Conservation (phyloP, 306 rosid species). For the Cyclanthera cordifolia region DNA sequence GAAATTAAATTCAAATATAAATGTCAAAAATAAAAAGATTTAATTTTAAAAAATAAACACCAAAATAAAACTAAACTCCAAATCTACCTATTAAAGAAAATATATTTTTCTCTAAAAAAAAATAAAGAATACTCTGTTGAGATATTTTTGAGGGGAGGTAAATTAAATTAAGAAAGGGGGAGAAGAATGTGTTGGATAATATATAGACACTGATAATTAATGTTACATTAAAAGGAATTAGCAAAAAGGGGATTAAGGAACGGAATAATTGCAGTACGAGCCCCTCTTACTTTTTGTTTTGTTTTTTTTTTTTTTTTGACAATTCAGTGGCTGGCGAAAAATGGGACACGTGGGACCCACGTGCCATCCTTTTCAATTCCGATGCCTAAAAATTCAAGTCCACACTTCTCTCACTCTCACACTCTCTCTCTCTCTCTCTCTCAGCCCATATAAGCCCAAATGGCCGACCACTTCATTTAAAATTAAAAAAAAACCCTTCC, state of each 20-base stretch:
- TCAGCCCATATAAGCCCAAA: too few relatives aligned
- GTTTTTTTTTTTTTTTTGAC: neutral
- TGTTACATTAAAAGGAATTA: neutral
- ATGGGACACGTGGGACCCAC: slow-evolving; percentile 3
- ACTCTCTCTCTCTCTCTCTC: too few relatives aligned
- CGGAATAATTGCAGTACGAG: slow-evolving; percentile 1
- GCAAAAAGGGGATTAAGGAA: slow-evolving; percentile 4
- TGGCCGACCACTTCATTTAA: too few relatives aligned
- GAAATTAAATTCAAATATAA: too few relatives aligned
- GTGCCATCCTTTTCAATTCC: too few relatives aligned
- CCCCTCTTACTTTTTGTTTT: neutral
- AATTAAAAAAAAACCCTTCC: too few relatives aligned
- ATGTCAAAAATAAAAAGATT: too few relatives aligned
- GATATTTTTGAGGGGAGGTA: neutral
- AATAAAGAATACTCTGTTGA: neutral
- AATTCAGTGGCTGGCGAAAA: neutral
- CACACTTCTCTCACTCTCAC: too few relatives aligned
- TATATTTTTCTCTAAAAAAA: too few relatives aligned
- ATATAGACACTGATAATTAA: slow-evolving; percentile 6
- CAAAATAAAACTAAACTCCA: too few relatives aligned
- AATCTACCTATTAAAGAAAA: neutral
- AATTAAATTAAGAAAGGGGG: neutral
- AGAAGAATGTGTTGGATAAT: neutral
- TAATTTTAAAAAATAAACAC: too few relatives aligned
- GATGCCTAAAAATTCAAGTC: too few relatives aligned